Percentiles rank a stretch among this genome's conserved stretches.
Conservation (phyloP, 495 filamentous ascomycete genomes). For the Penicillium soppii region DNA sequence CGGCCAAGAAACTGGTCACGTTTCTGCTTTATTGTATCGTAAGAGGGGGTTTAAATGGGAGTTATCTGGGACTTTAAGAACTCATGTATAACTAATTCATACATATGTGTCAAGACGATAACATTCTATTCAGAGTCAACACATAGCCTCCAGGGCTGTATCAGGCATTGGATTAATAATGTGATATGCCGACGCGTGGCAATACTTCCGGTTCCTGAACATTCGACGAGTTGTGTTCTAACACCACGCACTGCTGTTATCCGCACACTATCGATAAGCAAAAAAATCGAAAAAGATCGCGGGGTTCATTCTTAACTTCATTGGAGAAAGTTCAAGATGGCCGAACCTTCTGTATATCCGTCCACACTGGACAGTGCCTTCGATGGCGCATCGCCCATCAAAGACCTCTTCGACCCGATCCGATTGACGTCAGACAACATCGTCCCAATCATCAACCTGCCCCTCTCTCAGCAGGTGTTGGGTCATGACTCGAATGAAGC, state of each 20-base stretch:
- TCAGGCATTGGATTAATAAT: neutral
- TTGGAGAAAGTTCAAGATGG: slow-evolving; percentile 23
- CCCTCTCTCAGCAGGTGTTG: slow-evolving; percentile 37
- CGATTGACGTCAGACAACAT: slow-evolving; percentile 36
- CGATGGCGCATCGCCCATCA: slow-evolving; percentile 25
- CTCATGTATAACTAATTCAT: too few relatives aligned
- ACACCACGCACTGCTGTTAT: slow-evolving; percentile 19
- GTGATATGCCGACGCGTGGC: slow-evolving; percentile 4
- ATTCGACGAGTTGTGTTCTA: neutral
- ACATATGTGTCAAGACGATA: too few relatives aligned
- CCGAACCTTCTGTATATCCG: slow-evolving; percentile 26
- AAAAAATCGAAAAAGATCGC: slow-evolving; percentile 33
- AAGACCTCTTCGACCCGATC: slow-evolving; percentile 37
- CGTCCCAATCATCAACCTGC: slow-evolving; percentile 36
- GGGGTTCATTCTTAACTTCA: slow-evolving; percentile 22
- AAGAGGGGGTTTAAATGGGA: too few relatives aligned
- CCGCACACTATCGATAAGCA: slow-evolving; percentile 33
- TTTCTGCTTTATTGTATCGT: too few relatives aligned
- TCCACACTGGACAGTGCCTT: slow-evolving; percentile 36
- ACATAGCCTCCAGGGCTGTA: neutral
- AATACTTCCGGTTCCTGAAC: slow-evolving; percentile 1
- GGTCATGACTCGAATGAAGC: slow-evolving; percentile 29
- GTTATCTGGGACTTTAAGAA: too few relatives aligned
- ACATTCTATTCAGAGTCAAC: too few relatives aligned
- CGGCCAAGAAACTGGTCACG: too few relatives aligned